phyloP scores from a whole-genome alignment of 2,329 filamentous ascomycete genomes.

The Lasiodiplodia theobromae region DNA sequence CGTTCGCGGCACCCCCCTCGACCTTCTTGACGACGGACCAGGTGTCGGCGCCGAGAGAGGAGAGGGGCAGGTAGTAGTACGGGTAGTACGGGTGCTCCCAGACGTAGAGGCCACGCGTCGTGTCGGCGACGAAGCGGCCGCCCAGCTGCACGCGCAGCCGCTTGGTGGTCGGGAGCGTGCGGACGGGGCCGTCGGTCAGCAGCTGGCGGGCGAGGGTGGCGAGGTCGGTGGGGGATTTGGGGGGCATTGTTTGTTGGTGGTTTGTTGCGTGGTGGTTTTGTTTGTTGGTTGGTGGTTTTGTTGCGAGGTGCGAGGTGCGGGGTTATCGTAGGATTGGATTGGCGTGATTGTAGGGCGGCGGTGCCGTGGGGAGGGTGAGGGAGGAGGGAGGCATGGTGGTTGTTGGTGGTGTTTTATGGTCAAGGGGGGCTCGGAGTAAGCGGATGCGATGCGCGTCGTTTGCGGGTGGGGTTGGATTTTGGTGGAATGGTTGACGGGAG shows the following conservation, averaged over 20 bases:
- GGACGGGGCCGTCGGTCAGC: conserved; percentile 19
- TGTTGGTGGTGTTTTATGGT: background rate
- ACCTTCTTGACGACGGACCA: background rate
- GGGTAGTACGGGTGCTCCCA: conserved; percentile 49
- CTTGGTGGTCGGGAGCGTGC: conserved; percentile 34
- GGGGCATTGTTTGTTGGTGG: conserved; percentile 46
- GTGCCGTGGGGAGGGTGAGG: no score
- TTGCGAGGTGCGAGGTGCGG: background rate
- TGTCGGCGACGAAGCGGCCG: conserved; percentile 44
- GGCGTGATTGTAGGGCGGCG: no score
- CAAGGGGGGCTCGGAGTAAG: background rate
- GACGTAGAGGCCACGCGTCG: conserved; percentile 42
- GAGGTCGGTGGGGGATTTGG: conserved; percentile 33
- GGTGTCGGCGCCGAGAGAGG: background rate
- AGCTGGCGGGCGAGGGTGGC: conserved; percentile 48
- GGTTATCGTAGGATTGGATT: background rate
- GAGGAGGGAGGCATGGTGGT: background rate
- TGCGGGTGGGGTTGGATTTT: background rate
- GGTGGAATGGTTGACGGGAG: background rate
- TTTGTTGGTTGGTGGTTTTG: background rate
- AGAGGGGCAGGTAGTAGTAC: conserved; percentile 36
- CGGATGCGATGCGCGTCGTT: background rate
- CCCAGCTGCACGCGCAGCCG: conserved; percentile 44
- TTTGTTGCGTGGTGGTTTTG: no score
- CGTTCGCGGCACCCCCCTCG: conserved; percentile 5